Percentiles rank a stretch among this genome's conserved stretches.
Conservation (phyloP, 2,329 filamentous ascomycete species). For the Aspergillus pseudoglaucus region DNA sequence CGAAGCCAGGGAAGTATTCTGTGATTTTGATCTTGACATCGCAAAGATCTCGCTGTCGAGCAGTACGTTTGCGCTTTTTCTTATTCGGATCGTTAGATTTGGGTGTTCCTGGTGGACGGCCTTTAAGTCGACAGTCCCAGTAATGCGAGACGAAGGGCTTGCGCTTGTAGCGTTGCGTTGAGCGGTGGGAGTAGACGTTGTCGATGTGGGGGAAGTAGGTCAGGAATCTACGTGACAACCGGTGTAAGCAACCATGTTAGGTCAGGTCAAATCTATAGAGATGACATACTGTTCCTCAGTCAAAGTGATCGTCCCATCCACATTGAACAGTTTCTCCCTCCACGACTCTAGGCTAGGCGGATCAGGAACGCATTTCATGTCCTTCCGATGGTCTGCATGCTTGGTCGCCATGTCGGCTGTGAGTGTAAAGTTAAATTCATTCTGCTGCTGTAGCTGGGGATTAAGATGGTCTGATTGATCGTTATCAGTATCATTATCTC, state of each 20-base stretch:
- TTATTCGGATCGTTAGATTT: conserved; percentile 75
- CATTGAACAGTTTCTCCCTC: conserved; percentile 66
- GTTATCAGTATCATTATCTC: conserved; percentile 1
- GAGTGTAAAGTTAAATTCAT: conserved; percentile 7
- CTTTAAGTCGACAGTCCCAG: conserved; percentile 78
- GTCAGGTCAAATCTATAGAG: conserved; percentile 1
- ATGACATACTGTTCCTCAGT: conserved; percentile 67
- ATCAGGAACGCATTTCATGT: conserved; percentile 53
- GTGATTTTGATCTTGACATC: conserved; percentile 84
- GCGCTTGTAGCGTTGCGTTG: conserved; percentile 72
- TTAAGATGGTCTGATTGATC: conserved; percentile 6
- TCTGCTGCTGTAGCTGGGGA: conserved; percentile 13
- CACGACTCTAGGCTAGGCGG: conserved; percentile 63
- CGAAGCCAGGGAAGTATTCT: conserved; percentile 58
- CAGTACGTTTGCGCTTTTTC: conserved; percentile 71
- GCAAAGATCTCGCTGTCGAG: conserved; percentile 71
- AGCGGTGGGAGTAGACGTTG: conserved; percentile 78
- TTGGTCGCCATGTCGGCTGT: conserved; percentile 16
- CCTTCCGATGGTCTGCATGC: conserved; percentile 20
- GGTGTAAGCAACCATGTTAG: too few species aligned
- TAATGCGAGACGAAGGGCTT: conserved; percentile 79
- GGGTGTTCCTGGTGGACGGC: conserved; percentile 68
- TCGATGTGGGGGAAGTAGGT: conserved; percentile 79
- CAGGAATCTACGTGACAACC: conserved; percentile 52
- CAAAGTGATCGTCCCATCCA: conserved; percentile 65